phyloP scores from a whole-genome alignment of 106 monocot species.

The Cymbidium sinense region DNA sequence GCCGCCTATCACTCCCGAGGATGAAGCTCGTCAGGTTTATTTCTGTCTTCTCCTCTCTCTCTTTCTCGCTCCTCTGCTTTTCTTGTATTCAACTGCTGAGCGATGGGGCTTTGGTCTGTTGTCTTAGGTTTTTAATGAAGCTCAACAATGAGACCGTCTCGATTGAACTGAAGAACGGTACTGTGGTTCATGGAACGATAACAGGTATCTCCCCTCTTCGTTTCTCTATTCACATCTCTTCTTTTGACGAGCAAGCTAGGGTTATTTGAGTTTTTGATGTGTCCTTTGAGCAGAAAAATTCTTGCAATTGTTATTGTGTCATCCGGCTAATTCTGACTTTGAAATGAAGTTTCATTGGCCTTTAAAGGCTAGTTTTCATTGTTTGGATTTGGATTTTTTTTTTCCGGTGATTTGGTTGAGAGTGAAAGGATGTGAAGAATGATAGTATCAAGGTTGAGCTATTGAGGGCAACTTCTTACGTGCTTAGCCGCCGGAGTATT shows the following conservation, averaged over 20 bases:
- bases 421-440: too few species aligned
- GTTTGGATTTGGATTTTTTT: too few species aligned
- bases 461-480: background rate
- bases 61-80: background rate
- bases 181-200: constrained; percentile 53
- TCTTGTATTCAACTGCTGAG: background rate
- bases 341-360: too few species aligned
- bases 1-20: constrained; percentile 1
- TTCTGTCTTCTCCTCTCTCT: background rate
- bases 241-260: background rate
- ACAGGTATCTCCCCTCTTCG: constrained; percentile 24
- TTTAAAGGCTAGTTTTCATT: too few species aligned
- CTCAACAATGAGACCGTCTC: constrained; percentile 67
- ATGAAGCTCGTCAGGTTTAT: constrained; percentile 34
- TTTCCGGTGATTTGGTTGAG: too few species aligned
- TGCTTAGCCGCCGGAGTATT: too few species aligned
- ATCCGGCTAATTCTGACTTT: too few species aligned
- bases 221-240: background rate
- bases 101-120: background rate
- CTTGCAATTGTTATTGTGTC: background rate
- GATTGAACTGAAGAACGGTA: constrained; percentile 60
- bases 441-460: background rate
- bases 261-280: background rate
- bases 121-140: constrained; percentile 51
- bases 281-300: background rate